phyloP scores from a whole-genome alignment of 2,329 filamentous ascomycete species.

The Byssothecium circinans region DNA sequence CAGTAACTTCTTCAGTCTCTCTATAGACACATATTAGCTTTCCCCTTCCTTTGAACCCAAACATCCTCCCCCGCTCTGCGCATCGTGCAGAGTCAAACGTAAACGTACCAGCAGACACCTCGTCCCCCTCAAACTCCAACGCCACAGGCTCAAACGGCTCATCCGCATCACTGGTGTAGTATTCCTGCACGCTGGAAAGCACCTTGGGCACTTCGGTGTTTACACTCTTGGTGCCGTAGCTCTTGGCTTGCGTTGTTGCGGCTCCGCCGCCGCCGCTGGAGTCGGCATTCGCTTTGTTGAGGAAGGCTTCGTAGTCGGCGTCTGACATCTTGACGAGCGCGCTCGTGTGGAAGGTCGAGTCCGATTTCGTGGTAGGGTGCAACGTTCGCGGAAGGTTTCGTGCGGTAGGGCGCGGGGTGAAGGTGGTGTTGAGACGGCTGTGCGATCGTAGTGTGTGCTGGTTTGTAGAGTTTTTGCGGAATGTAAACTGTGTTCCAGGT shows the following conservation, averaged over 20 bases:
- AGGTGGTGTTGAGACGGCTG: neutral
- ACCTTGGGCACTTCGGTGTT: slow-evolving; percentile 60
- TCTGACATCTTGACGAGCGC: slow-evolving; percentile 63
- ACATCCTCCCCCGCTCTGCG: too few relatives aligned
- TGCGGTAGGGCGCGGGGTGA: neutral
- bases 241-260: slow-evolving; percentile 31
- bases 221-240: slow-evolving; percentile 43
- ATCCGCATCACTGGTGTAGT: slow-evolving; percentile 81
- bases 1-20: slow-evolving; percentile 70
- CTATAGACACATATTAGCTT: slow-evolving; percentile 33
- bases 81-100: neutral
- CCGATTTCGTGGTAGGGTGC: neutral
- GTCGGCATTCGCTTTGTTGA: slow-evolving; percentile 84
- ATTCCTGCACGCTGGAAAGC: slow-evolving; percentile 52
- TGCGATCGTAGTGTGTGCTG: too few relatives aligned
- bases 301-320: slow-evolving; percentile 79
- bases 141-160: slow-evolving; percentile 81
- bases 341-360: neutral
- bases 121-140: slow-evolving; percentile 60
- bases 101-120: slow-evolving; percentile 59
- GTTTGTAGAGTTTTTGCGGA: neutral
- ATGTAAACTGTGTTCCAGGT: neutral
- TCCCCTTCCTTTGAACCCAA: neutral
- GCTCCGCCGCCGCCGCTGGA: slow-evolving; percentile 41
- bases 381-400: neutral